Evolutionary conservation across 1,139 yeast genomes (phyloP).

Genomic region (Tardiomyces depauwii): DNA sequence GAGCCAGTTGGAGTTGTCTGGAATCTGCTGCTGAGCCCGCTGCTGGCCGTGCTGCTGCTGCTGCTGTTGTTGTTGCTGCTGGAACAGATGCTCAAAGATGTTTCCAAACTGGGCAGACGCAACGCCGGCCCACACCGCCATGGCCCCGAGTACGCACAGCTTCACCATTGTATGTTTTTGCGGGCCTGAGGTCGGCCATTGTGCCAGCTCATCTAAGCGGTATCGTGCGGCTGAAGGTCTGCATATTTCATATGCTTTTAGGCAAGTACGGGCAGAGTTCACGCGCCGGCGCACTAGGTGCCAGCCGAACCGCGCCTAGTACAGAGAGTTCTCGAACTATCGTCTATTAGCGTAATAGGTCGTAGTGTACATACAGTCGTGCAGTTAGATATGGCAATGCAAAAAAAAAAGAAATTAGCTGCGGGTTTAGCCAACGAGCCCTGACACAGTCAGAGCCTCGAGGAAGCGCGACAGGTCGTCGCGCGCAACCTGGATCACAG

Average conservation of each 20-base stretch:
- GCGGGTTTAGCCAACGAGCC: neutral
- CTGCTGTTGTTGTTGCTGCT: slow-evolving; percentile 18
- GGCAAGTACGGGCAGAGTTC: too few relatives aligned
- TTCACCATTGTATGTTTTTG: neutral
- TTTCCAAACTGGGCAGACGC: slow-evolving; percentile 52
- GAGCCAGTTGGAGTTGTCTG: slow-evolving; percentile 20
- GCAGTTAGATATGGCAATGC: neutral
- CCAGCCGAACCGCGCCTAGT: too few relatives aligned
- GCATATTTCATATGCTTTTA: too few relatives aligned
- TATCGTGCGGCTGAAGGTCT: neutral
- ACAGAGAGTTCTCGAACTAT: too few relatives aligned
- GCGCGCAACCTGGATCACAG: slow-evolving; percentile 79
- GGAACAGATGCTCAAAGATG: slow-evolving; percentile 27
- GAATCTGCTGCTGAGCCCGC: slow-evolving; percentile 11
- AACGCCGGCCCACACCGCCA: slow-evolving; percentile 70
- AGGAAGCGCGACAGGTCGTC: slow-evolving; percentile 83
- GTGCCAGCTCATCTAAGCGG: neutral
- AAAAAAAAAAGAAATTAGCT: neutral
- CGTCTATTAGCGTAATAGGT: neutral
- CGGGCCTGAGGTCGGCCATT: neutral
- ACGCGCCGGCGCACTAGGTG: too few relatives aligned
- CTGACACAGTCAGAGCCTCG: slow-evolving; percentile 46
- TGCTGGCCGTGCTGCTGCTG: slow-evolving; percentile 17
- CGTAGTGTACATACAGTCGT: neutral
- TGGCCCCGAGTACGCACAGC: neutral